Evolutionary conservation across 331 rosid genomes (phyloP).

Genomic region (Stylosanthes scabra): DNA sequence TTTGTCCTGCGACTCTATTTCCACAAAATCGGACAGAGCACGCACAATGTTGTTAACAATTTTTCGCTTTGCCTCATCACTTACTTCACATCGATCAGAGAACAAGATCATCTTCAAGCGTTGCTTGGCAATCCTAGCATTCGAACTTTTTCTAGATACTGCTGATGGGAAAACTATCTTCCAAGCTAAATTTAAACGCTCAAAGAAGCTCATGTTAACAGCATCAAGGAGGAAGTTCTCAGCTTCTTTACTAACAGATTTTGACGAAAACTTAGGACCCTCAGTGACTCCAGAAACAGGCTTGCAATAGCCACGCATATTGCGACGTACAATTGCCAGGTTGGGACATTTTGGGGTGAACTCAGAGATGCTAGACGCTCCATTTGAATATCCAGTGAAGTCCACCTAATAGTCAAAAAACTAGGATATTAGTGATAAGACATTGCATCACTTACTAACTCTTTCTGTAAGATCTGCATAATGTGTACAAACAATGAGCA

Average conservation of each 20-base stretch:
- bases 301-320: slow-evolving; percentile 47
- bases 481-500: not conserved
- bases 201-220: slow-evolving; percentile 87
- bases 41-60: slow-evolving; percentile 82
- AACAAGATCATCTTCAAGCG: slow-evolving; percentile 95
- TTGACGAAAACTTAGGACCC: slow-evolving; percentile 49
- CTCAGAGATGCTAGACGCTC: slow-evolving; percentile 53
- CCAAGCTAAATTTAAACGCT: slow-evolving; percentile 94
- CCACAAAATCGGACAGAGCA: slow-evolving; percentile 90
- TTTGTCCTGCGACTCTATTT: slow-evolving; percentile 93
- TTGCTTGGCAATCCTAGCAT: slow-evolving; percentile 93
- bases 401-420: slow-evolving; percentile 58
- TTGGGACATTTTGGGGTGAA: slow-evolving; percentile 51
- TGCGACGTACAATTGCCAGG: slow-evolving; percentile 45
- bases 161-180: slow-evolving; percentile 85
- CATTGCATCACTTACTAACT: not conserved
- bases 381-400: slow-evolving; percentile 48
- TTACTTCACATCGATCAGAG: slow-evolving; percentile 93
- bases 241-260: slow-evolving; percentile 57
- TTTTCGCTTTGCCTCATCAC: slow-evolving; percentile 89
- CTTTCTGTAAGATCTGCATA: slow-evolving; percentile 3
- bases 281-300: slow-evolving; percentile 45
- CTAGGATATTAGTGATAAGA: slow-evolving; percentile 24
- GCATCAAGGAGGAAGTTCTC: slow-evolving; percentile 90
- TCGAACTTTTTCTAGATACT: slow-evolving; percentile 67